Conservation (phyloP, 1,284 basidiomycete genomes). For the Gymnopus androsaceus region DNA sequence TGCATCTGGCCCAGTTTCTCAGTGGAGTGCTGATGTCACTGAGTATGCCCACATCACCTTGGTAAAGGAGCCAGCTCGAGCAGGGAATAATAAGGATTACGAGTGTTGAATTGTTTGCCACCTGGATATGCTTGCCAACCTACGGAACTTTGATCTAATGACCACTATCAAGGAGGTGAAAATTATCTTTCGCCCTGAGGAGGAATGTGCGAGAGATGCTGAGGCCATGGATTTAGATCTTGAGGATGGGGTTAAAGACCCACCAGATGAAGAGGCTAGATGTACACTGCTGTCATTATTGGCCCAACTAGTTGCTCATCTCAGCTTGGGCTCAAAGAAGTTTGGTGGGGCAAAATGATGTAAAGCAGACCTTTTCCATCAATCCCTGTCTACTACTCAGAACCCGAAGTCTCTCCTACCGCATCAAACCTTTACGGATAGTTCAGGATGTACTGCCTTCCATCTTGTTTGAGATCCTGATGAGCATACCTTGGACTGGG, state of each 20-base stretch:
- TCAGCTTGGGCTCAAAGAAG: neutral
- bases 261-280: neutral
- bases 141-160: neutral
- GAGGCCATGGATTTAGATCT: too few species aligned
- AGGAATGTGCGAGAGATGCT: neutral
- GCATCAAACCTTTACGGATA: too few species aligned
- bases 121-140: conserved; percentile 16
- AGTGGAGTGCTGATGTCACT: conserved; percentile 22
- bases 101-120: conserved; percentile 23
- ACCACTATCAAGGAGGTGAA: conserved; percentile 1
- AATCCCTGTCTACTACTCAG: too few species aligned
- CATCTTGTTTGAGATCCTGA: neutral
- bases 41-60: conserved; percentile 25
- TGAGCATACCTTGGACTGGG: neutral
- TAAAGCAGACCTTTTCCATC: neutral
- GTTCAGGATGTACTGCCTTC: neutral
- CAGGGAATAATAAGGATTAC: conserved; percentile 23
- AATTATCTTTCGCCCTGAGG: neutral
- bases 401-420: neutral
- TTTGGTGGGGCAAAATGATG: neutral
- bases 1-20: conserved; percentile 16
- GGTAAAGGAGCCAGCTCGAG: conserved; percentile 23
- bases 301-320: neutral
- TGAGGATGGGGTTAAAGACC: too few species aligned
- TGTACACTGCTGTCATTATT: neutral